These are phyloP conservation scores for Coemansia sp. DNA, from an alignment of 192 early-diverging fungal species.

Conservation along the genomic window DNA sequence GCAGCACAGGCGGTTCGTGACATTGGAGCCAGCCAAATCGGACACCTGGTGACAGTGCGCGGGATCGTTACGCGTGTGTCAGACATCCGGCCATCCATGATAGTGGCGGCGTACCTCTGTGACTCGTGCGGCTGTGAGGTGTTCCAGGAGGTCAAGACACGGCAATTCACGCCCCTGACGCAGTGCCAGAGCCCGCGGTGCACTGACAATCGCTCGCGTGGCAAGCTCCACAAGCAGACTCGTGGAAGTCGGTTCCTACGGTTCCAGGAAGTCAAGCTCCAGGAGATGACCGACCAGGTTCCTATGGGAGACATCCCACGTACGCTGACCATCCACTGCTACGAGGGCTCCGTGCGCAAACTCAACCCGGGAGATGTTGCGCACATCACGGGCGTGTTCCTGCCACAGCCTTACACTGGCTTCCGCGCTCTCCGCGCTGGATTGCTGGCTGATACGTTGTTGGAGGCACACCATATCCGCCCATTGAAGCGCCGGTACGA, in stretches of 20 bases:
- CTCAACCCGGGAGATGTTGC: constrained; percentile 90
- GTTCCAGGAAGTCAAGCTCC: constrained; percentile 96
- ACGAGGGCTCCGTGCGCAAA: constrained; percentile 72
- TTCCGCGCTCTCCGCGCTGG: constrained; percentile 87
- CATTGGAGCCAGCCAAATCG: constrained; percentile 76
- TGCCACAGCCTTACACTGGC: constrained; percentile 93
- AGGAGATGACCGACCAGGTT: constrained; percentile 97
- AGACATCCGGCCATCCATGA: constrained; percentile 89
- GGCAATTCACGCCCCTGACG: constrained; percentile 75
- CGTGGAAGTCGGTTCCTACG: constrained; percentile 88
- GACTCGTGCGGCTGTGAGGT: constrained; percentile 94
- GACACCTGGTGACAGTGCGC: constrained; percentile 82
- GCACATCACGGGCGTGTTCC: constrained; percentile 80
- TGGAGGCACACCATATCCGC: constrained; percentile 85
- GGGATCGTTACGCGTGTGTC: constrained; percentile 94
- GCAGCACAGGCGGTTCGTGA: constrained; percentile 81
- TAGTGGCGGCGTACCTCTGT: constrained; percentile 88
- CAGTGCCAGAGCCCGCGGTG: constrained; percentile 83
- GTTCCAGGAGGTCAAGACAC: constrained; percentile 86
- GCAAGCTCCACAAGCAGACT: constrained; percentile 86
- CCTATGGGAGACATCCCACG: constrained; percentile 98
- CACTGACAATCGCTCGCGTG: constrained; percentile 75
- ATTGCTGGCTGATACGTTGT: constrained; percentile 91
- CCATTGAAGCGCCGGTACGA: constrained; percentile 91
- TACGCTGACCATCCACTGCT: constrained; percentile 89